Percentiles rank a stretch among this genome's conserved stretches.
Evolutionary conservation across 306 rosid genomes (phyloP).

Genomic region (Castanea sativa): DNA sequence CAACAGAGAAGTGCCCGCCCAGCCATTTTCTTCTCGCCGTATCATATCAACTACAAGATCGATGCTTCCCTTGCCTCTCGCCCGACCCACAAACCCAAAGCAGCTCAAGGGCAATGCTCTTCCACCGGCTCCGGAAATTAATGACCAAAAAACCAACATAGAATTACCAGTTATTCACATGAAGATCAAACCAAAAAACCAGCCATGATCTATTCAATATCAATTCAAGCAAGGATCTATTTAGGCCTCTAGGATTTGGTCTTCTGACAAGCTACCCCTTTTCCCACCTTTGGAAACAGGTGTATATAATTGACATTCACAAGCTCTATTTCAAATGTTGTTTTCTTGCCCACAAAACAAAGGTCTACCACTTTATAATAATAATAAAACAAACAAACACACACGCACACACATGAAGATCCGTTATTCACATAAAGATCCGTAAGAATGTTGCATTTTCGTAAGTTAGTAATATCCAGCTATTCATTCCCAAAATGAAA

Average conservation of each 20-base stretch:
- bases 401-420: no score
- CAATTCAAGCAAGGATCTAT: background rate
- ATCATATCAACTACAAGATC: conserved; percentile 96
- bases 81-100: conserved; percentile 96
- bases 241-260: background rate
- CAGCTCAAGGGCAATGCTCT: conserved; percentile 71
- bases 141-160: background rate
- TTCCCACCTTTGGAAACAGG: background rate
- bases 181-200: background rate
- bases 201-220: background rate
- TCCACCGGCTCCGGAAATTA: conserved; percentile 57
- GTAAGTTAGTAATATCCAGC: background rate
- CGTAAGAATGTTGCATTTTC: background rate
- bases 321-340: background rate
- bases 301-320: background rate
- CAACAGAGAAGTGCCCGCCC: conserved; percentile 94
- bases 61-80: conserved; percentile 93
- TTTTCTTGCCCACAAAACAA: background rate
- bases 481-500: conserved; percentile 8
- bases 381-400: no score
- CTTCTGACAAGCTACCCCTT: background rate
- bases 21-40: conserved; percentile 96
- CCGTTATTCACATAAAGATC: no score
- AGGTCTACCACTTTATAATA: no score
- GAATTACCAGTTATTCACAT: background rate